Conservation (phyloP, 768 basidiomycete genomes). For the Termitomyces sp. region DNA sequence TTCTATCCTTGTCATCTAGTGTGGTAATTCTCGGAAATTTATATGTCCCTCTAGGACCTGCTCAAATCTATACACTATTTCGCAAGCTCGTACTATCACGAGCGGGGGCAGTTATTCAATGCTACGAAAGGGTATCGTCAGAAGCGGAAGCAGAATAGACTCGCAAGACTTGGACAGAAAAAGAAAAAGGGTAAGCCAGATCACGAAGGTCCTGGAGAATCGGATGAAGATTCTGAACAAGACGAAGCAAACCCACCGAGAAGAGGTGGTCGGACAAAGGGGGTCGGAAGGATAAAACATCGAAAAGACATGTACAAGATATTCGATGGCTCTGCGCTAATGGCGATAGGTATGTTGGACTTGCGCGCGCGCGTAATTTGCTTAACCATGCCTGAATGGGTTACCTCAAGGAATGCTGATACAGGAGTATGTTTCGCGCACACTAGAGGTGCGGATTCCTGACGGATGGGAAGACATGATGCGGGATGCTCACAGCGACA, state of each 20-base stretch:
- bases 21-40: constrained; percentile 2
- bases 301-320: constrained; percentile 68
- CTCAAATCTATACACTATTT: constrained; percentile 45
- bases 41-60: constrained; percentile 31
- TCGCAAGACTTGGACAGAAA: constrained; percentile 10
- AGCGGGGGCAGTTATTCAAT: constrained; percentile 54
- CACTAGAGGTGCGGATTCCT: constrained; percentile 34
- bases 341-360: constrained; percentile 52
- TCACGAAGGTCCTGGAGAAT: constrained; percentile 8
- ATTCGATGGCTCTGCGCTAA: constrained; percentile 66
- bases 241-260: background rate
- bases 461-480: constrained; percentile 41
- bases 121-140: constrained; percentile 39
- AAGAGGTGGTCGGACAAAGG: constrained; percentile 15
- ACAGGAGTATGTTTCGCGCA: constrained; percentile 53
- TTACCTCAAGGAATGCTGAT: constrained; percentile 49
- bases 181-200: constrained; percentile 11
- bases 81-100: constrained; percentile 49
- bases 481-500: constrained; percentile 9
- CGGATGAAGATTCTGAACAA: constrained; percentile 6
- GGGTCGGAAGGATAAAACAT: constrained; percentile 14
- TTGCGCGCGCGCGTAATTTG: background rate
- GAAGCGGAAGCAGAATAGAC: constrained; percentile 29
- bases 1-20: constrained; percentile 10
- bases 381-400: background rate